Conservation (phyloP, 2,329 filamentous ascomycete species). For the Lasiodiplodia gonubiensis region DNA sequence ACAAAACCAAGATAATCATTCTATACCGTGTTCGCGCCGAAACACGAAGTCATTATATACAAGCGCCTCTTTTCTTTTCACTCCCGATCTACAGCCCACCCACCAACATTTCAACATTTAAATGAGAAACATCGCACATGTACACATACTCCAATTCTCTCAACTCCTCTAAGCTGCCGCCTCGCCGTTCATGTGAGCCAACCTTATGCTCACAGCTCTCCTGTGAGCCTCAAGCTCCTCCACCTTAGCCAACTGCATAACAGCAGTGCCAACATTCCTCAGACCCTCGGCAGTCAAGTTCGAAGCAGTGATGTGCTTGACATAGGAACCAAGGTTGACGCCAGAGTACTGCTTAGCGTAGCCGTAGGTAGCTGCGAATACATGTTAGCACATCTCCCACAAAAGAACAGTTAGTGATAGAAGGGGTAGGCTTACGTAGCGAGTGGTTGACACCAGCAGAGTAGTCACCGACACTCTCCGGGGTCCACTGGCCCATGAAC, state of each 20-base stretch:
- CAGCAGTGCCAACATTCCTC: conserved; percentile 81
- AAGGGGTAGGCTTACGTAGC: conserved; percentile 69
- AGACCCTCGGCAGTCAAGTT: conserved; percentile 86
- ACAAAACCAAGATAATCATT: not conserved
- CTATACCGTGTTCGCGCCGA: conserved; percentile 16
- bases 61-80: conserved; percentile 4
- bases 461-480: conserved; percentile 97
- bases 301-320: conserved; percentile 97
- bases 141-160: too few relatives aligned
- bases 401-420: not conserved
- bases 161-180: not conserved
- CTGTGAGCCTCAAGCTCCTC: conserved; percentile 95
- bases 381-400: not conserved
- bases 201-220: conserved; percentile 69
- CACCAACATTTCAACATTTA: not conserved
- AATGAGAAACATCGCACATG: not conserved
- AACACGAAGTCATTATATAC: conserved; percentile 18
- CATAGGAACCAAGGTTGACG: conserved; percentile 92
- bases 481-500: conserved; percentile 95
- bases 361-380: conserved; percentile 80
- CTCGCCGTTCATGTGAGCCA: conserved; percentile 44
- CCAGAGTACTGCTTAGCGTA: conserved; percentile 99
- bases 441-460: conserved; percentile 98
- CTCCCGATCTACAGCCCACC: not conserved
- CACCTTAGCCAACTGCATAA: conserved; percentile 93